These are phyloP conservation scores for Jackrogersella minutella DNA, from an alignment of 495 filamentous ascomycete genomes.

Conservation along the genomic window DNA sequence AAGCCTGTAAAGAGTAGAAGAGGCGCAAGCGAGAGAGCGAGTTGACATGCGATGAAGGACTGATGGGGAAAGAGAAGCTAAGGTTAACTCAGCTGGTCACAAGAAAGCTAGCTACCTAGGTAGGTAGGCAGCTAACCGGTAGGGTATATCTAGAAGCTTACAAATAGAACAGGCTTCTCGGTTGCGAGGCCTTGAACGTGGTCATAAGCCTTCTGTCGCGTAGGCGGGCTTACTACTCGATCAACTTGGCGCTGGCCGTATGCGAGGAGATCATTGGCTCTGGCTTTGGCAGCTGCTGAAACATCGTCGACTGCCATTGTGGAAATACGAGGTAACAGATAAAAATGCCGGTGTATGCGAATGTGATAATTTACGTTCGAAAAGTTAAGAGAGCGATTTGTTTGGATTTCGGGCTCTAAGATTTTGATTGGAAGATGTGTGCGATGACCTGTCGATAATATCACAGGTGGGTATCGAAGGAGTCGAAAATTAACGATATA, in stretches of 20 bases:
- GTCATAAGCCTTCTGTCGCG: slow-evolving; percentile 44
- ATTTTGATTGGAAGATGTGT: not conserved
- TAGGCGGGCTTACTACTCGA: slow-evolving; percentile 45
- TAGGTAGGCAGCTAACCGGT: not conserved
- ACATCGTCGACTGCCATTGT: slow-evolving; percentile 16
- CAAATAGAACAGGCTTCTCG: slow-evolving; percentile 47
- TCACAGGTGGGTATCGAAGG: not conserved
- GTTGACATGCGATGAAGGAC: slow-evolving; percentile 64
- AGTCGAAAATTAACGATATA: not conserved
- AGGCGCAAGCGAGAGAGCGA: slow-evolving; percentile 65
- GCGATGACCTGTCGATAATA: too few species aligned
- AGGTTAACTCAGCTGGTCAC: not conserved
- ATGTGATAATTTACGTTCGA: not conserved
- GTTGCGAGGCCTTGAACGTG: slow-evolving; percentile 34
- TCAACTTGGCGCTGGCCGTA: slow-evolving; percentile 48
- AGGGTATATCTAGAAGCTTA: slow-evolving; percentile 30
- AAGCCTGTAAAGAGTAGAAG: slow-evolving; percentile 69
- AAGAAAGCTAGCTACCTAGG: not conserved
- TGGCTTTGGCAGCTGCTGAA: slow-evolving; percentile 26
- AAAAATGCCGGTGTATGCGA: not conserved
- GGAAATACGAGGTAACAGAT: not conserved
- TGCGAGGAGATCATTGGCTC: slow-evolving; percentile 40
- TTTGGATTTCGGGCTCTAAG: too few species aligned
- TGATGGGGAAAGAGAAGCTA: slow-evolving; percentile 10
- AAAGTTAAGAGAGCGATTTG: not conserved